Percentiles rank a stretch among this genome's conserved stretches.
phyloP scores from a whole-genome alignment of 306 rosid genomes.

The Lathyrus aphaca region DNA sequence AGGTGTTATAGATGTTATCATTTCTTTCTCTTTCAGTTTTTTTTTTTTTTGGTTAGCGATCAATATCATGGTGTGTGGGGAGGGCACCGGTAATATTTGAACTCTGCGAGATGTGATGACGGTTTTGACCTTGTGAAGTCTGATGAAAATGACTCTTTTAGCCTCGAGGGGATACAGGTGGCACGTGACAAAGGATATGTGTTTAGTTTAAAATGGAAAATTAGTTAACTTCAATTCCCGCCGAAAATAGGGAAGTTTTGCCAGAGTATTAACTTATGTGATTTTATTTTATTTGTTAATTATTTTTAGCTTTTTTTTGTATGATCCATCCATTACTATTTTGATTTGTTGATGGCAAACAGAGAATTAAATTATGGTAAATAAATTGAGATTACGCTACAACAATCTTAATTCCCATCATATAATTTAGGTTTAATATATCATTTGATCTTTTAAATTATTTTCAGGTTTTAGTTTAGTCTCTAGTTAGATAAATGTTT shows the following conservation, averaged over 20 bases:
- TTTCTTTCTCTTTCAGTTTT: not conserved
- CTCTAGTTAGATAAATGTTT: too few species aligned
- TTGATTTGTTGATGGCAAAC: too few species aligned
- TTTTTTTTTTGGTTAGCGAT: not conserved
- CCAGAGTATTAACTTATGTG: too few species aligned
- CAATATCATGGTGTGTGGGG: not conserved
- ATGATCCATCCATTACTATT: too few species aligned
- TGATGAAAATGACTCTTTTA: slow-evolving; percentile 14
- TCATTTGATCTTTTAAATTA: too few species aligned
- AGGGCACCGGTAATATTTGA: not conserved
- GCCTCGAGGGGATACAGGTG: not conserved
- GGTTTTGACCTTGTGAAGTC: slow-evolving; percentile 13
- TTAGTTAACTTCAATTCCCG: slow-evolving; percentile 41
- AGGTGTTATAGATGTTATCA: not conserved
- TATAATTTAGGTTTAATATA: too few species aligned
- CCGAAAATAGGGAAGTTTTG: slow-evolving; percentile 15
- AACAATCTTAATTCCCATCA: too few species aligned
- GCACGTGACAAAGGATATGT: slow-evolving; percentile 3
- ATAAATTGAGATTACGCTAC: too few species aligned
- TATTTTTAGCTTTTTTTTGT: too few species aligned
- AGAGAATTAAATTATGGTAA: too few species aligned
- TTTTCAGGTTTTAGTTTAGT: too few species aligned
- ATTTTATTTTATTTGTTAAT: too few species aligned
- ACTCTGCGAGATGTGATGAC: not conserved
- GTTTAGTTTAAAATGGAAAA: slow-evolving; percentile 1